Evolutionary conservation across 352 stramenopile genomes (phyloP).

Genomic region (Pythium monospermum): DNA sequence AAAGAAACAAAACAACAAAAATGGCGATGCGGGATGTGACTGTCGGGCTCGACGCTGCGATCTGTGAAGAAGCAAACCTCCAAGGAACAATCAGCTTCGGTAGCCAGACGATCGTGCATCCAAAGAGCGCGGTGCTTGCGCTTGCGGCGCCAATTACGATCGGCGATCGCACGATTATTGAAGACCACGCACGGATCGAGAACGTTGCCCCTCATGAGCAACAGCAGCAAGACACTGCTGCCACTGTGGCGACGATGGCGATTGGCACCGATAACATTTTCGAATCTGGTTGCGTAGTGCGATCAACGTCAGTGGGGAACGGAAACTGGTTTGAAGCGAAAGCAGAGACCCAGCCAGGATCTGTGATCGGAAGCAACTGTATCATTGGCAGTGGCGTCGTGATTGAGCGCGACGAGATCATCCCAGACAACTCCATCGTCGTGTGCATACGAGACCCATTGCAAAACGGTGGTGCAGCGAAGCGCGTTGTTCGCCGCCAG

Average conservation of each 20-base stretch:
- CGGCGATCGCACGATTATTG: conserved; percentile 66
- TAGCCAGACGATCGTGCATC: conserved; percentile 27
- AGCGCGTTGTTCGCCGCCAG: conserved; percentile 46
- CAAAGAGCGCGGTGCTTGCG: conserved; percentile 15
- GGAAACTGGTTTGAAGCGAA: conserved; percentile 83
- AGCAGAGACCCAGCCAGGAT: conserved; percentile 35
- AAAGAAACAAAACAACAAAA: too few relatives aligned
- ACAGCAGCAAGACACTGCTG: conserved; percentile 10
- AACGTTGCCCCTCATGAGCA: conserved; percentile 27
- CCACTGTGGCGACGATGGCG: conserved; percentile 30
- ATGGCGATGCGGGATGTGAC: conserved; percentile 15
- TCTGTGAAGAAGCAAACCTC: conserved; percentile 35
- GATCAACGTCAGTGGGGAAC: conserved; percentile 44
- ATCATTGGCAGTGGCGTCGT: conserved; percentile 79
- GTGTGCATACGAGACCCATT: conserved; percentile 55
- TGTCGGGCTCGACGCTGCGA: conserved; percentile 19
- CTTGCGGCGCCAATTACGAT: conserved; percentile 52
- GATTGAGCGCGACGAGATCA: conserved; percentile 45
- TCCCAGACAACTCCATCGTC: conserved; percentile 73
- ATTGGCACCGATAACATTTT: conserved; percentile 74
- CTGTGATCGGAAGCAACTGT: conserved; percentile 74
- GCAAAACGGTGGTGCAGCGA: conserved; percentile 11
- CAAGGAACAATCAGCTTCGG: conserved; percentile 24
- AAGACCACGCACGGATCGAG: conserved; percentile 35
- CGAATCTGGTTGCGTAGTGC: conserved; percentile 68